phyloP scores from a whole-genome alignment of 2,329 filamentous ascomycete genomes.

The Pseudocercospora crystallina region DNA sequence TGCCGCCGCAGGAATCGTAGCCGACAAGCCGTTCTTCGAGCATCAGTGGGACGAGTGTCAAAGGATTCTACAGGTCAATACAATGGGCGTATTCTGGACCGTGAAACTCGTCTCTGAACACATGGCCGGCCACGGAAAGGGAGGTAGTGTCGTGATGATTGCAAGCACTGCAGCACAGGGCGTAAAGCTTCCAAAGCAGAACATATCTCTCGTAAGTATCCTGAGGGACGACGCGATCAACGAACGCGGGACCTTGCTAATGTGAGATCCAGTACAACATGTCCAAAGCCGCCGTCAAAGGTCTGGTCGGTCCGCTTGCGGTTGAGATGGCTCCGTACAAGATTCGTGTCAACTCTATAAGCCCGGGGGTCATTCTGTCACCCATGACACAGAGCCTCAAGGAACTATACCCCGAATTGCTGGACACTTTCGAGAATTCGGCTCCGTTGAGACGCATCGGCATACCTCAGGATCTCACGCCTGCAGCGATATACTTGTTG shows the following conservation, averaged over 20 bases:
- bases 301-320: conserved; percentile 28
- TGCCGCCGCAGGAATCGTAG: conserved; percentile 32
- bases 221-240: no score
- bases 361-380: conserved; percentile 33
- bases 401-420: conserved; percentile 20
- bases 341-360: conserved; percentile 36
- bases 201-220: conserved; percentile 19
- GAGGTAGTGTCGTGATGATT: conserved; percentile 32
- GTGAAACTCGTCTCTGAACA: conserved; percentile 36
- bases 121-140: conserved; percentile 26
- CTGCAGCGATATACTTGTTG: conserved; percentile 12
- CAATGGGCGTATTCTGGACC: conserved; percentile 34
- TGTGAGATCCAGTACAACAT: conserved; percentile 19
- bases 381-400: conserved; percentile 22
- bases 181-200: conserved; percentile 26
- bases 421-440: conserved; percentile 18
- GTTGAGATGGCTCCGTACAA: conserved; percentile 23
- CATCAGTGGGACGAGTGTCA: conserved; percentile 23
- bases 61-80: conserved; percentile 36
- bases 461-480: conserved; percentile 49
- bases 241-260: no score
- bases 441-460: conserved; percentile 15
- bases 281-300: conserved; percentile 28
- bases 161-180: conserved; percentile 30
- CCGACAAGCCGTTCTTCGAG: conserved; percentile 31